Evolutionary conservation across 768 basidiomycete genomes (phyloP).

Genomic region (Mycena pura): DNA sequence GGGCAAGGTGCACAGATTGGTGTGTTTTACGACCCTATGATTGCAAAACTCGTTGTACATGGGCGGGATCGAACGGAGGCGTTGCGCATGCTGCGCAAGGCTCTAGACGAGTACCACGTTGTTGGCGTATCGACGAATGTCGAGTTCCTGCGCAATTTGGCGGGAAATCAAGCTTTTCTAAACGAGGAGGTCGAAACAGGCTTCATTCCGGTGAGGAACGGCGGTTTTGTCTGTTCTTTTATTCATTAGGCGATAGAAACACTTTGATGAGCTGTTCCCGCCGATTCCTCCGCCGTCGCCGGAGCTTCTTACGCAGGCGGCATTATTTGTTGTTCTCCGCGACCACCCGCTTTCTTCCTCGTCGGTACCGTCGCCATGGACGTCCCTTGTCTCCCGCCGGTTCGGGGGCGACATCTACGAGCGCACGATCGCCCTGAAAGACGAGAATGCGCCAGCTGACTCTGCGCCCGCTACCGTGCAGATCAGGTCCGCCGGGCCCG

Average conservation of each 20-base stretch:
- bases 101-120: constrained; percentile 87
- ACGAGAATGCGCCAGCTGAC: constrained; percentile 52
- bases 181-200: constrained; percentile 87
- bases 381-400: constrained; percentile 70
- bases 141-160: constrained; percentile 82
- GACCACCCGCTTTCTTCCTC: constrained; percentile 50
- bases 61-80: constrained; percentile 87
- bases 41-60: constrained; percentile 90
- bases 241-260: constrained; percentile 64
- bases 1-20: constrained; percentile 79
- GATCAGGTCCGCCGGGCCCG: constrained; percentile 45
- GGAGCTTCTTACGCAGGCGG: constrained; percentile 77
- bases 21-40: constrained; percentile 92
- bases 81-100: constrained; percentile 77
- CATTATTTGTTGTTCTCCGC: constrained; percentile 74
- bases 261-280: constrained; percentile 83
- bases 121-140: constrained; percentile 93
- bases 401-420: constrained; percentile 79
- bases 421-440: constrained; percentile 66
- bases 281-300: constrained; percentile 61
- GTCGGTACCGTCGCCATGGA: constrained; percentile 64
- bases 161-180: constrained; percentile 80
- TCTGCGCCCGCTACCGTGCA: constrained; percentile 47
- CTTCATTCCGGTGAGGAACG: constrained; percentile 73
- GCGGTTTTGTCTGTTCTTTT: constrained; percentile 25